Percentiles rank a stretch among this genome's conserved stretches.
Conservation (phyloP, 768 basidiomycete genomes). For the Megacollybia marginata region DNA sequence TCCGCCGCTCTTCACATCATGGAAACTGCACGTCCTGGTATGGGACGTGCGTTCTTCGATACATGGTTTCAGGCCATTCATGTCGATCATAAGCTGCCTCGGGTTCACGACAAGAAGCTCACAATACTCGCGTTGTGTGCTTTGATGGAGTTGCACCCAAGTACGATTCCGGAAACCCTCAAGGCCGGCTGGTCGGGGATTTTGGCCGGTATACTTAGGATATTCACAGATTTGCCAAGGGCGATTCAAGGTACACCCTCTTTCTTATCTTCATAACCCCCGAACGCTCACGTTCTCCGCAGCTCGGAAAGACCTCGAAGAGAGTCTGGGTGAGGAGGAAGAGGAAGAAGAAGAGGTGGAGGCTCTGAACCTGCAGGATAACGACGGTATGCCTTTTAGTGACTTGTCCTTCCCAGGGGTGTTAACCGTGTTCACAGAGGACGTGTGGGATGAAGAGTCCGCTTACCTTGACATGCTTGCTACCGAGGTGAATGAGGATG, state of each 20-base stretch:
- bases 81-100: slow-evolving; percentile 50
- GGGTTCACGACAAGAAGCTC: slow-evolving; percentile 89
- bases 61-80: slow-evolving; percentile 78
- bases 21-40: slow-evolving; percentile 47
- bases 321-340: slow-evolving; percentile 33
- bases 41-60: slow-evolving; percentile 69
- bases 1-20: slow-evolving; percentile 69
- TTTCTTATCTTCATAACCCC: not conserved
- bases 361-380: slow-evolving; percentile 57
- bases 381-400: slow-evolving; percentile 39
- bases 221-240: slow-evolving; percentile 73
- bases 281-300: slow-evolving; percentile 2
- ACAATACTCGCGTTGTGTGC: slow-evolving; percentile 70
- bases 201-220: slow-evolving; percentile 58
- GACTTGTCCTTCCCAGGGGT: too few relatives aligned
- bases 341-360: slow-evolving; percentile 40
- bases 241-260: slow-evolving; percentile 58
- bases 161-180: slow-evolving; percentile 47
- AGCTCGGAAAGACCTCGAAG: slow-evolving; percentile 60
- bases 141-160: slow-evolving; percentile 63
- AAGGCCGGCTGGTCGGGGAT: slow-evolving; percentile 72
- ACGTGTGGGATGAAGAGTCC: slow-evolving; percentile 88
- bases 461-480: slow-evolving; percentile 85
- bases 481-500: slow-evolving; percentile 47
- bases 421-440: slow-evolving; percentile 36